These are phyloP conservation scores for Hypoxylon lienhwacheense DNA, from an alignment of 495 filamentous ascomycete genomes.

Conservation along the genomic window DNA sequence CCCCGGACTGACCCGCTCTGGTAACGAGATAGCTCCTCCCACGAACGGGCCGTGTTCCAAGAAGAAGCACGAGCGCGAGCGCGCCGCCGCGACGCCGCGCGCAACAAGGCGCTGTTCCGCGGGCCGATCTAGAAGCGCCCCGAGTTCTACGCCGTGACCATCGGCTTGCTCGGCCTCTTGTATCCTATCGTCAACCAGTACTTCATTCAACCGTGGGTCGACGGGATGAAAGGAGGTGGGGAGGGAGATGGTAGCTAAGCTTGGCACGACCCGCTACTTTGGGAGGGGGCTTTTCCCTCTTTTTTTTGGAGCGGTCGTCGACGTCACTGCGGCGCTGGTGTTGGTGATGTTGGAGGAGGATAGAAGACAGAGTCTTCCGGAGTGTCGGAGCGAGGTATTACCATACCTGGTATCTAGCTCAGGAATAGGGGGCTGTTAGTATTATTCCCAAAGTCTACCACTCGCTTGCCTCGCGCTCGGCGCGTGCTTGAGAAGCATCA, in stretches of 20 bases:
- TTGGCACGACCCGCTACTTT: too few species aligned
- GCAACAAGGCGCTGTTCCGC: constrained; percentile 28
- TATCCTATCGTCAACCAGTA: constrained; percentile 27
- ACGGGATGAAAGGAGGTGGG: neutral
- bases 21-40: constrained; percentile 20
- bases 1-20: neutral
- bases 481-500: too few species aligned
- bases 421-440: too few species aligned
- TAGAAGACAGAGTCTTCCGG: too few species aligned
- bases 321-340: neutral
- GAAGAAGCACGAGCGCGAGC: constrained; percentile 22
- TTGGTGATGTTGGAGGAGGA: too few species aligned
- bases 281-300: too few species aligned
- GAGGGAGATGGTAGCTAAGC: neutral
- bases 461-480: too few species aligned
- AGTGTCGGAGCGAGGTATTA: too few species aligned
- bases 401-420: too few species aligned
- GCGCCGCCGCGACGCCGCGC: constrained; percentile 27
- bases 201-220: constrained; percentile 9
- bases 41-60: constrained; percentile 32
- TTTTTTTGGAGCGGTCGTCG: neutral
- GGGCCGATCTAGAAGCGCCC: constrained; percentile 19
- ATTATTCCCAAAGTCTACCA: too few species aligned
- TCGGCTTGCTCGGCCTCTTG: constrained; percentile 24
- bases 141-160: constrained; percentile 25